Base-by-base conservation (phyloP, 768 basidiomycete species). In the Punctularia strigosozonata region DNA sequence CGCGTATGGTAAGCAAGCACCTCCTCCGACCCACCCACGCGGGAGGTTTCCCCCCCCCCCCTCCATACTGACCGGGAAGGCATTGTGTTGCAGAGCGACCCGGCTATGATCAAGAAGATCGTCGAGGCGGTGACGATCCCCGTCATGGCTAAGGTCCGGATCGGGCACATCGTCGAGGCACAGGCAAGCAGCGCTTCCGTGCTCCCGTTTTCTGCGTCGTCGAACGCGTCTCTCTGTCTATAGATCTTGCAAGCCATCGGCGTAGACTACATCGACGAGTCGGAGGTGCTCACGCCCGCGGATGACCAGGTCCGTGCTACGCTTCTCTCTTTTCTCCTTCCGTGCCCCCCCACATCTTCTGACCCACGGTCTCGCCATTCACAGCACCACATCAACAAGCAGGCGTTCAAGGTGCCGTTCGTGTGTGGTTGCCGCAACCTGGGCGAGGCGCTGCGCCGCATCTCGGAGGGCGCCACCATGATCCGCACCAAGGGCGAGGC, bases 91-190 rank as follows among this genome's bases (percentile, higher is more conserved):
- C 49, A 82, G 83, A 92, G 90, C 57, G 90, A 94, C 64, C 94
- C 94, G 5, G 67, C 75, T 36, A 87, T 98, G 83, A 97, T 99
- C 69, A 97, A 95, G 58, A 71, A 86, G 54, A 98, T 98, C 58
- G 82, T 87, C 46, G 83, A 78, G 43, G 82, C 94, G 17, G 94
- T 97, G 36, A 92, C 91, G 18, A 92, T 97, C 50, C 92, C 91
- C 6, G 91, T 97, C 57, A 97, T 97, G 85, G 86, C 85, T 24
- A 87, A 92, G 60, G 87, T 83, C 44, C 79, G 95, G 46, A 97
- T 99, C 57, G 95, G 95, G 0, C 95, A 99, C 61, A 85, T 94
- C 51, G 91, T 94, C 41, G 95, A 99, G 63, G 91, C 92, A 4
- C 91, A 88, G 71, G 86, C 81, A 44, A 47, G 63, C 39, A 5